These are phyloP conservation scores for Sophora flavescens DNA, from an alignment of 306 rosid species.

Conservation along the genomic window DNA sequence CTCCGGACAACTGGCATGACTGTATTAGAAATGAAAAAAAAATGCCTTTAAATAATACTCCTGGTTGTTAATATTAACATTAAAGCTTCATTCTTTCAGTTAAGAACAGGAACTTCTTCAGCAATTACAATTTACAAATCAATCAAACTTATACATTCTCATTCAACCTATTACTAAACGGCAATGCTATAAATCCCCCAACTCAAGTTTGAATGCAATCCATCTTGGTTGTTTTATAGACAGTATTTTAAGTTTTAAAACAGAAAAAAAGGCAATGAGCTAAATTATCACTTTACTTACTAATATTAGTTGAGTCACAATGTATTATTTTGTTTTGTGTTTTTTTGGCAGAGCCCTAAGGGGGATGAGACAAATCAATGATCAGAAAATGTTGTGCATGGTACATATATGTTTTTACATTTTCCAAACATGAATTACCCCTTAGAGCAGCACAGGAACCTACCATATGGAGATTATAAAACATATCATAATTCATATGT, in stretches of 20 bases:
- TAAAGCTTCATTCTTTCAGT: conserved; percentile 36
- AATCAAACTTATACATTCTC: background rate
- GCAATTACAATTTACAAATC: conserved; percentile 23
- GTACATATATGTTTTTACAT: background rate
- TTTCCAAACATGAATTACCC: conserved; percentile 19
- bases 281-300: background rate
- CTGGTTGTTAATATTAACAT: background rate
- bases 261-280: conserved; percentile 1
- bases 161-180: background rate
- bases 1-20: conserved; percentile 87
- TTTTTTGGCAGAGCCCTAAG: background rate
- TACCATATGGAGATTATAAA: conserved; percentile 26
- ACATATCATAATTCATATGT: conserved; percentile 12
- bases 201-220: conserved; percentile 7
- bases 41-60: conserved; percentile 17
- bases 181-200: background rate
- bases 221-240: conserved; percentile 1
- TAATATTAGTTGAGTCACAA: background rate
- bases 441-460: conserved; percentile 5
- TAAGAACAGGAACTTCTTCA: conserved; percentile 8
- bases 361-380: background rate
- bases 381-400: background rate
- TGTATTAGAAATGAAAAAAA: conserved; percentile 50
- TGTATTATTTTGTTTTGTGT: background rate
- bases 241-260: conserved; percentile 12